phyloP scores from a whole-genome alignment of 78 protist species.

The Guillardia theta region DNA sequence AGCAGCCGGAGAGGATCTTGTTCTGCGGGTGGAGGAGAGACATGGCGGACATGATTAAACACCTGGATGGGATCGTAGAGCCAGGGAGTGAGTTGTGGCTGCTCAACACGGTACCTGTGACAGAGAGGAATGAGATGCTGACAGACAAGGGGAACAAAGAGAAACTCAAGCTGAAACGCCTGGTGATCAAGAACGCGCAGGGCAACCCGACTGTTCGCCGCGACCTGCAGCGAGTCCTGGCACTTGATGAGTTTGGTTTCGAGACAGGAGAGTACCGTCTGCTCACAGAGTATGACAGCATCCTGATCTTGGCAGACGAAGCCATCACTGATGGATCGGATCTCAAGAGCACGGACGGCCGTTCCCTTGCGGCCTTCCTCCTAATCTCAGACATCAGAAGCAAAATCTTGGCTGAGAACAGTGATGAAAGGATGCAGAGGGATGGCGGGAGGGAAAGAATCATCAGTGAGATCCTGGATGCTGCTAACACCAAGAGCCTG shows the following conservation, averaged over 20 bases:
- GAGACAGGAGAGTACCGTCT: background rate
- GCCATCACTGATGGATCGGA: background rate
- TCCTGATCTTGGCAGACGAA: background rate
- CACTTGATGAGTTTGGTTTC: background rate
- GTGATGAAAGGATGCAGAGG: too few species aligned
- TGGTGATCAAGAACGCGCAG: background rate
- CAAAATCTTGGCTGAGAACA: too few species aligned
- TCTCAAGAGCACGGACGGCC: background rate
- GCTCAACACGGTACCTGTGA: background rate
- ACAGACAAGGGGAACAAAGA: background rate
- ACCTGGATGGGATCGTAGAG: background rate
- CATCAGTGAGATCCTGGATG: background rate
- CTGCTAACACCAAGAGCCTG: background rate
- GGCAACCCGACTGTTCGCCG: background rate
- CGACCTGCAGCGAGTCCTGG: background rate
- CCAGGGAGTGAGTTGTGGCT: slow-evolving; percentile 34
- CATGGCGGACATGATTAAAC: slow-evolving; percentile 43
- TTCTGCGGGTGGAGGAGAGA: slow-evolving; percentile 57
- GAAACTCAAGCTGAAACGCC: background rate
- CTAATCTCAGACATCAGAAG: background rate
- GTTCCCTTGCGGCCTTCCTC: background rate
- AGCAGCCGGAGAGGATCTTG: background rate
- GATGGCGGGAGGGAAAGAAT: too few species aligned
- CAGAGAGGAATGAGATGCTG: background rate
- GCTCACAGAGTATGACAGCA: background rate